Evolutionary conservation across 176 grass and related monocot genomes (phyloP).

Genomic region (Miscanthus lutarioriparius): DNA sequence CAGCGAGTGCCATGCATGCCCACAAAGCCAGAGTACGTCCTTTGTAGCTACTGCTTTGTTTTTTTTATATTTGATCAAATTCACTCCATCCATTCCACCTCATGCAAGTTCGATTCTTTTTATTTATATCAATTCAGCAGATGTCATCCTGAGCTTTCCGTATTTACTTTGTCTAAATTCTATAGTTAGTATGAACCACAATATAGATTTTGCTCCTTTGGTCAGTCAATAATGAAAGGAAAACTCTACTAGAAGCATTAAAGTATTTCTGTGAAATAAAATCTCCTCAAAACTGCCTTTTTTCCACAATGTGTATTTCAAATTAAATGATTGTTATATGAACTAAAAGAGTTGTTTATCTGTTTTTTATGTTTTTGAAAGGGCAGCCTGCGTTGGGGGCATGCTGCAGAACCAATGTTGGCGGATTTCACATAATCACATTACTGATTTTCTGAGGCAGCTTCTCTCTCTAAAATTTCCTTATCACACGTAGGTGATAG

Average conservation of each 20-base stretch:
- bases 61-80: too few species aligned
- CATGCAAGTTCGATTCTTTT: too few species aligned
- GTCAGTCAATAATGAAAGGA: not conserved
- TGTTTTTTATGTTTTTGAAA: conserved; percentile 71
- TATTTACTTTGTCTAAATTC: too few species aligned
- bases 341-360: conserved; percentile 19
- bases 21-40: too few species aligned
- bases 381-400: conserved; percentile 71
- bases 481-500: conserved; percentile 55
- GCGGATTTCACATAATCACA: conserved; percentile 85
- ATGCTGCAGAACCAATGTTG: conserved; percentile 81
- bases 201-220: not conserved
- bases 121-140: too few species aligned
- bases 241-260: not conserved
- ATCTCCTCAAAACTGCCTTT: too few species aligned
- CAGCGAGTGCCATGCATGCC: too few species aligned
- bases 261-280: conserved; percentile 4
- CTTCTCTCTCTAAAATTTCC: conserved; percentile 93
- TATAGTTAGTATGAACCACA: not conserved
- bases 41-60: too few species aligned
- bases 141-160: too few species aligned
- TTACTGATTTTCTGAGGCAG: conserved; percentile 92
- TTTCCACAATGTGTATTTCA: conserved; percentile 38
- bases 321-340: not conserved
- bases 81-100: too few species aligned